Percentiles rank a stretch among this genome's conserved stretches.
Evolutionary conservation across 352 stramenopile species (phyloP).

Genomic region (Phytopythium cucurbitacearum): DNA sequence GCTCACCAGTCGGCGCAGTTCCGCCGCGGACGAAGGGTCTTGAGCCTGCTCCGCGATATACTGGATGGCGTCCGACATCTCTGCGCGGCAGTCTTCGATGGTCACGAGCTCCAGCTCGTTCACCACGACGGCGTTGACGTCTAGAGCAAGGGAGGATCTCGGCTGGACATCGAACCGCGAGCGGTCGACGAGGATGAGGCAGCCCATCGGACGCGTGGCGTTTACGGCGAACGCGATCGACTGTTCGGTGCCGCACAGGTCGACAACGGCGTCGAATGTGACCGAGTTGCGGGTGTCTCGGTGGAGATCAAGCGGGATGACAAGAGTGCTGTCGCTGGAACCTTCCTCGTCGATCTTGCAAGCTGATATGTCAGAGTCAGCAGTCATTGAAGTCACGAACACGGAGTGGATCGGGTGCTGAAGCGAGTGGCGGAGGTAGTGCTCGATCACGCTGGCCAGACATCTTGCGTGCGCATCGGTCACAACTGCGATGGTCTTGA

Average conservation of each 20-base stretch:
- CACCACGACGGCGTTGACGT: slow-evolving; percentile 73
- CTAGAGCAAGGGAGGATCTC: slow-evolving; percentile 28
- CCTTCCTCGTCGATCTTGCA: too few species aligned
- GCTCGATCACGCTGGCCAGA: slow-evolving; percentile 13
- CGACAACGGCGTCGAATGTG: slow-evolving; percentile 38
- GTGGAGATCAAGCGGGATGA: background rate
- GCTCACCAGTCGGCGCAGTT: slow-evolving; percentile 17
- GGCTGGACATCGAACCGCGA: slow-evolving; percentile 24
- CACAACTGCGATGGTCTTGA: slow-evolving; percentile 23
- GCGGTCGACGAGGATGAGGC: slow-evolving; percentile 32
- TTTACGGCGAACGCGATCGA: slow-evolving; percentile 38
- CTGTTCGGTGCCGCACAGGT: slow-evolving; percentile 40
- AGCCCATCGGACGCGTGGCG: slow-evolving; percentile 43
- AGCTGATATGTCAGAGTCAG: too few species aligned
- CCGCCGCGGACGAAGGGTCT: slow-evolving; percentile 6
- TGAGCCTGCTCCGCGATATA: slow-evolving; percentile 30
- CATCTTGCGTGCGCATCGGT: slow-evolving; percentile 16
- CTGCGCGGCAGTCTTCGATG: slow-evolving; percentile 26
- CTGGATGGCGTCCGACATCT: slow-evolving; percentile 31
- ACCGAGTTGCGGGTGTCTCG: background rate
- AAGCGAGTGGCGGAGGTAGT: slow-evolving; percentile 22
- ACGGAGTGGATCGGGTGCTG: slow-evolving; percentile 17
- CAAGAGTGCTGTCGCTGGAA: slow-evolving; percentile 13
- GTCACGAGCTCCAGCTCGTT: slow-evolving; percentile 48
- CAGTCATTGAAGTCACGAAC: slow-evolving; percentile 15